phyloP scores from a whole-genome alignment of 768 basidiomycete genomes.

The Termitomyces sp. region DNA sequence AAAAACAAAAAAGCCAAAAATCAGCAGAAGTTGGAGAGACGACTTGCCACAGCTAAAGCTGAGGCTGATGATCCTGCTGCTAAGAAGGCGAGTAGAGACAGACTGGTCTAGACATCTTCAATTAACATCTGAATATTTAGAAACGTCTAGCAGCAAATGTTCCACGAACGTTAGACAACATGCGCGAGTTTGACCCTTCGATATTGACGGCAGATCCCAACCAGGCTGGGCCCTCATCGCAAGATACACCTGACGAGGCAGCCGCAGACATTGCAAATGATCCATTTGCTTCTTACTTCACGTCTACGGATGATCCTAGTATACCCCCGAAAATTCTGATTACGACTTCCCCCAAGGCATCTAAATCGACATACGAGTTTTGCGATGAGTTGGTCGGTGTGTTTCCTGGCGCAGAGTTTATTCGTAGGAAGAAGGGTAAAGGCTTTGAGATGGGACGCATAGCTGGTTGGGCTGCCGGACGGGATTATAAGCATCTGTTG shows the following conservation, averaged over 20 bases:
- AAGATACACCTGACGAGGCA: slow-evolving; percentile 49
- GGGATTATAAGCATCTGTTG: slow-evolving; percentile 84
- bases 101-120: neutral
- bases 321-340: slow-evolving; percentile 85
- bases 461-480: slow-evolving; percentile 87
- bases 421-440: slow-evolving; percentile 81
- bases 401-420: slow-evolving; percentile 91
- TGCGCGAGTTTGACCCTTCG: slow-evolving; percentile 78
- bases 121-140: slow-evolving; percentile 32
- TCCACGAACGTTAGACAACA: slow-evolving; percentile 91
- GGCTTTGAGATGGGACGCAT: slow-evolving; percentile 90
- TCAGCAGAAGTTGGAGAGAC: slow-evolving; percentile 75
- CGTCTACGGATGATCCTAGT: slow-evolving; percentile 59
- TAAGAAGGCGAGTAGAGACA: slow-evolving; percentile 60
- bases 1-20: slow-evolving; percentile 77
- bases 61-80: slow-evolving; percentile 73
- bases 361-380: slow-evolving; percentile 88
- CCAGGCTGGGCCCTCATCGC: slow-evolving; percentile 29
- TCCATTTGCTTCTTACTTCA: slow-evolving; percentile 76
- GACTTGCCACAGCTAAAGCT: slow-evolving; percentile 73
- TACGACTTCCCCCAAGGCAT: slow-evolving; percentile 86
- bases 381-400: slow-evolving; percentile 87
- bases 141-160: slow-evolving; percentile 83
- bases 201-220: slow-evolving; percentile 54
- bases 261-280: slow-evolving; percentile 70